These are phyloP conservation scores for Backusella tuberculispora DNA, from an alignment of 192 early-diverging fungal species.

Conservation along the genomic window DNA sequence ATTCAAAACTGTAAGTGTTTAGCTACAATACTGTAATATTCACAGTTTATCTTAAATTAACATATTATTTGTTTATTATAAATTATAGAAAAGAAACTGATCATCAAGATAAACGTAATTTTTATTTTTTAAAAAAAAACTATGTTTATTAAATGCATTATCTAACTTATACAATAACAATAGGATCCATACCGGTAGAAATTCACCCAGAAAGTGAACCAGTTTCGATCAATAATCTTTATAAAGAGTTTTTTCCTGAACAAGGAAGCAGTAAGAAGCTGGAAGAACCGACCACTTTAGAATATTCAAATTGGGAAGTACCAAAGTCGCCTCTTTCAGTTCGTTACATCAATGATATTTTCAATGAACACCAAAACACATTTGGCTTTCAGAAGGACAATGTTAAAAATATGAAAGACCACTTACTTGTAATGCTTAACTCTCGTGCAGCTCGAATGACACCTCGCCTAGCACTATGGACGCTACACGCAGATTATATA, in stretches of 20 bases:
- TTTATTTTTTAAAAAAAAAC: background rate
- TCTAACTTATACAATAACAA: background rate
- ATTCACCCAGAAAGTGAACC: background rate
- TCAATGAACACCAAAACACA: slow-evolving; percentile 56
- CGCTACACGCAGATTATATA: slow-evolving; percentile 68
- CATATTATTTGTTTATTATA: background rate
- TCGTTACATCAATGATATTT: slow-evolving; percentile 56
- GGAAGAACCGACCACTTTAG: background rate
- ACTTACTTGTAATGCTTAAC: slow-evolving; percentile 67
- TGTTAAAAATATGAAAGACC: slow-evolving; percentile 66
- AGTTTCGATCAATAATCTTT: background rate
- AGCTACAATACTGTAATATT: background rate
- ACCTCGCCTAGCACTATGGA: slow-evolving; percentile 59
- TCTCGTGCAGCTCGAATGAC: slow-evolving; percentile 70
- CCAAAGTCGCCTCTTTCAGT: slow-evolving; percentile 11
- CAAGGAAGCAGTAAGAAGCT: background rate
- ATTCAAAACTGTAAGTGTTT: slow-evolving; percentile 1
- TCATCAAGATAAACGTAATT: background rate
- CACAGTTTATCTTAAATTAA: background rate
- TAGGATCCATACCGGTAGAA: background rate
- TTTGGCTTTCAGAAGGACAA: slow-evolving; percentile 70
- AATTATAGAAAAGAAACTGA: background rate
- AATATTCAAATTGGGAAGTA: slow-evolving; percentile 28
- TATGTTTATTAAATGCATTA: background rate
- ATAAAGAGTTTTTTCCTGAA: background rate